Evolutionary conservation across 179 eudicot species (phyloP).

Genomic region (Nepenthes alata): DNA sequence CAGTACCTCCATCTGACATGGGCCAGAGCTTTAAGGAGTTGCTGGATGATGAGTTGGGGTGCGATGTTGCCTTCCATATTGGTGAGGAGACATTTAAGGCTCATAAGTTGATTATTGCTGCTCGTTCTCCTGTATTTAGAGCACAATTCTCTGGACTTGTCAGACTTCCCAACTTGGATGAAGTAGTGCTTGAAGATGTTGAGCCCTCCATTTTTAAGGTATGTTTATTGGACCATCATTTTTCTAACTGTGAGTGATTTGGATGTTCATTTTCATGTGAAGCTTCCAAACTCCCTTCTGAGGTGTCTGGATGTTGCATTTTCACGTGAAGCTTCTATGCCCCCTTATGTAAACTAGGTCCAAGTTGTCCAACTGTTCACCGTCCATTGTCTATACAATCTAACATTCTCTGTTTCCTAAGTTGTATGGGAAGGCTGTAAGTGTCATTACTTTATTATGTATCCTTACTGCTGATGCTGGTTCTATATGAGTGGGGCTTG

Average conservation of each 20-base stretch:
- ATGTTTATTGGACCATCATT: neutral
- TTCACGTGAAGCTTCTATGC: neutral
- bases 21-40: conserved; percentile 44
- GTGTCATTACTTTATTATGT: too few species aligned
- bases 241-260: neutral
- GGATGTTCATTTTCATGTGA: neutral
- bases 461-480: too few species aligned
- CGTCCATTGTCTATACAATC: too few species aligned
- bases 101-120: conserved; percentile 82
- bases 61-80: conserved; percentile 50
- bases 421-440: too few species aligned
- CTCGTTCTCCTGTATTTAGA: conserved; percentile 88
- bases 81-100: conserved; percentile 75
- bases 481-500: too few species aligned
- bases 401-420: too few species aligned
- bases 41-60: conserved; percentile 53
- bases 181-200: conserved; percentile 54
- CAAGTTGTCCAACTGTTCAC: too few species aligned
- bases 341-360: too few species aligned
- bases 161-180: conserved; percentile 46
- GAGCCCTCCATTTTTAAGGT: conserved; percentile 81
- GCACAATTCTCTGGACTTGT: conserved; percentile 87
- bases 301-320: neutral
- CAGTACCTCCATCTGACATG: conserved; percentile 66
- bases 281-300: neutral